Base-by-base conservation (phyloP, 768 basidiomycete species). In the Sutorius australiensis region DNA sequence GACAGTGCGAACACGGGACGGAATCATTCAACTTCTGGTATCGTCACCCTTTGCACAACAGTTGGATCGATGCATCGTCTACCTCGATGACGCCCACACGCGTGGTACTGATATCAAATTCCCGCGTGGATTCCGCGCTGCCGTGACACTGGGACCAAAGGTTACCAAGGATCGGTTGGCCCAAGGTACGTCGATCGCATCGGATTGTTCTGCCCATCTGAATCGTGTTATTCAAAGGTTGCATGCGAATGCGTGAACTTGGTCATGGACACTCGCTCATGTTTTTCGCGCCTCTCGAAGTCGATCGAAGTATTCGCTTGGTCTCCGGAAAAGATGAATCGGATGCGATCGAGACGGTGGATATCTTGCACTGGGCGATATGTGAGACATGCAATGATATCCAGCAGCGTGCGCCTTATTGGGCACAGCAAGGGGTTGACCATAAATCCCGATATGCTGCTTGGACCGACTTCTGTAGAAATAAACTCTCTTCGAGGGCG, bases 181-280 rank as follows among this genome's bases (percentile, higher is more conserved):
- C 2, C 73, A 74, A 57, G 72, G 73, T 71, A 44, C 24, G 63
- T 44, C 3, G 3, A 7, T 5, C 36, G 4, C 21, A 5, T 2
- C 2, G 5, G 6, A 12, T 5, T 5, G 0, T n/a, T 16, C 6
- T 30, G 13, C 0, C 11, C 38, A 34, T 46, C n/a, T 31, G 5
- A 38, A 5, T 46, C 21, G 5, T 12, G 2, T 41, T 2, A 5
- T 5, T n/a, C 3, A 19, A 19, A 80, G 79, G 78, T 3, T 80
- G 79, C 50, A 80, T 80, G 79, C 68, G 79, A 11, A 78, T 80
- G 79, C 70, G 80, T 2, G 70, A 73, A 58, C 68, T 80, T 1
- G 80, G 80, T 13, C 59, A 65, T 10, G 75, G 74, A 0, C 79
- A 80, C 48, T 75, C 78, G 2, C 58, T 80, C n/a, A 63, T 75